These are phyloP conservation scores for Flaveria ramosissima DNA, from an alignment of 129 eudicot genomes.

Conservation along the genomic window DNA sequence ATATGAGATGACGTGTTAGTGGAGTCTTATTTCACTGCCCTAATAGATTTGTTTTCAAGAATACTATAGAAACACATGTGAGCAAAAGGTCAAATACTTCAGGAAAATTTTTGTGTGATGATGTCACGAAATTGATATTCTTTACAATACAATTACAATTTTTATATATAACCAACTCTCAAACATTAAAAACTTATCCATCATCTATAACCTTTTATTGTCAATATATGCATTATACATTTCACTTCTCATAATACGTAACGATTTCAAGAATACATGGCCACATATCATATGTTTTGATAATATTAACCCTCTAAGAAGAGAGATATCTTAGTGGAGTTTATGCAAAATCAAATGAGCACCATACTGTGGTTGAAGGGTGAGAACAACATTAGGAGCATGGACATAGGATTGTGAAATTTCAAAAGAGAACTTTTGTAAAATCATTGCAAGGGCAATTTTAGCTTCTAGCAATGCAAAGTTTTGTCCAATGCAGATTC, in stretches of 20 bases:
- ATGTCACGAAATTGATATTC: background rate
- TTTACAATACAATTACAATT: too few relatives aligned
- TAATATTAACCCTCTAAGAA: too few relatives aligned
- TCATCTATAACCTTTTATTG: background rate
- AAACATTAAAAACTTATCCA: background rate
- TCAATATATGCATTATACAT: too few relatives aligned
- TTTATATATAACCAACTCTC: background rate
- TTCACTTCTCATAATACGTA: background rate
- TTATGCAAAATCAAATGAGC: slow-evolving; percentile 36
- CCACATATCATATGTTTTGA: background rate
- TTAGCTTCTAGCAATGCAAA: slow-evolving; percentile 45
- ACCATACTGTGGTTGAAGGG: slow-evolving; percentile 40
- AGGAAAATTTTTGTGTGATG: background rate
- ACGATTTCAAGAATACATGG: background rate
- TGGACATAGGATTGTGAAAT: slow-evolving; percentile 43
- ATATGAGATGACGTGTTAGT: too few relatives aligned
- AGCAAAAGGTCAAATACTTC: too few relatives aligned
- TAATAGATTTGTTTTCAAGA: too few relatives aligned
- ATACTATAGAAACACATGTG: too few relatives aligned
- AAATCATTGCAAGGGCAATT: slow-evolving; percentile 34
- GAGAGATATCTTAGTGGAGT: slow-evolving; percentile 17
- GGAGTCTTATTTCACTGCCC: too few relatives aligned
- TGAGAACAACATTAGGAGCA: slow-evolving; percentile 33
- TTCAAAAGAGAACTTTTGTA: slow-evolving; percentile 34
- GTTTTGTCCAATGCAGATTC: slow-evolving; percentile 6